Conservation (phyloP, 2,329 filamentous ascomycete genomes). For the Ascocoryne sarcoides region DNA sequence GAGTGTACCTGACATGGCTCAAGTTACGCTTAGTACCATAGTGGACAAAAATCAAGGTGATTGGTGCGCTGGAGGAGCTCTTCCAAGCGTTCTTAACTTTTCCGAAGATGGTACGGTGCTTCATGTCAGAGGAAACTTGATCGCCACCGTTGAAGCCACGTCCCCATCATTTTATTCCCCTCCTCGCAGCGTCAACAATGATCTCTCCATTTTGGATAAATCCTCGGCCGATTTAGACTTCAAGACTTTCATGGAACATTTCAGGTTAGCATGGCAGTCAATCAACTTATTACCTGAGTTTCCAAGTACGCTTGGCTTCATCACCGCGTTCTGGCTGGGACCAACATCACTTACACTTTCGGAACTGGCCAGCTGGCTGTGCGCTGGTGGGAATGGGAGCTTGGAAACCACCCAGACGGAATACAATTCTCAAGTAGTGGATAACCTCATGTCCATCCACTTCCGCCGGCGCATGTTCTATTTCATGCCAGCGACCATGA, state of each 20-base stretch:
- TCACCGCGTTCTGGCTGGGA: background rate
- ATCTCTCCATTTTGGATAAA: background rate
- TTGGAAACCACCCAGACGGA: background rate
- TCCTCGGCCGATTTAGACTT: conserved; percentile 1
- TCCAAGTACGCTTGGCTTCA: conserved; percentile 1
- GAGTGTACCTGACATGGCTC: background rate
- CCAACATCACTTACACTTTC: background rate
- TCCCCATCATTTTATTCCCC: background rate
- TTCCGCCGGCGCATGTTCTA: conserved; percentile 1
- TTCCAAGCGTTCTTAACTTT: conserved; percentile 1
- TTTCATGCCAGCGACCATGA: conserved; percentile 1
- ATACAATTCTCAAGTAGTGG: background rate
- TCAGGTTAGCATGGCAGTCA: background rate
- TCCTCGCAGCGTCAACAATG: background rate
- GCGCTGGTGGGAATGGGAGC: background rate
- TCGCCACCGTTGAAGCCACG: background rate
- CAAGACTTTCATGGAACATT: conserved; percentile 1
- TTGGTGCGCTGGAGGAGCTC: conserved; percentile 1
- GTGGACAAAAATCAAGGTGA: conserved; percentile 1
- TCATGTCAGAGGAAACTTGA: conserved; percentile 2
- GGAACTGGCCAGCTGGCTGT: background rate
- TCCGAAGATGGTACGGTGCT: conserved; percentile 1
- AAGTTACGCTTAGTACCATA: background rate
- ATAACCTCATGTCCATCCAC: background rate
- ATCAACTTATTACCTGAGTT: background rate